Conservation (phyloP, 768 basidiomycete genomes). For the Amanita molliuscula region DNA sequence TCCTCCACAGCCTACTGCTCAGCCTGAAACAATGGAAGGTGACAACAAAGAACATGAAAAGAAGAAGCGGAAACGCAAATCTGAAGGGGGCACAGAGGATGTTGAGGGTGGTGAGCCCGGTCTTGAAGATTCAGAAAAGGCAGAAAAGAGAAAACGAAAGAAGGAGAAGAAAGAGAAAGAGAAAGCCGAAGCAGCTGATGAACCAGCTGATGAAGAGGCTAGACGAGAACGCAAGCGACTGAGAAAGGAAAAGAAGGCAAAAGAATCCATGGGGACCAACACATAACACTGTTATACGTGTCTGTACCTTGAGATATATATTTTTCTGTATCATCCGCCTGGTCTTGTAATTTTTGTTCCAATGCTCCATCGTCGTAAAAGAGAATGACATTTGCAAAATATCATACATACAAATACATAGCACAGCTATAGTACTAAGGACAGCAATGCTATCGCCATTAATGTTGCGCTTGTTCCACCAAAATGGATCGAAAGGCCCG, state of each 20-base stretch:
- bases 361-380: background rate
- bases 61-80: conserved; percentile 82
- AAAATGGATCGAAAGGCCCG: conserved; percentile 22
- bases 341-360: background rate
- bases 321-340: background rate
- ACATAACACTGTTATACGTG: conserved; percentile 9
- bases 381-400: background rate
- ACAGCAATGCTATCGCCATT: conserved; percentile 19
- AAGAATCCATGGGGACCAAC: conserved; percentile 30
- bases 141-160: conserved; percentile 50
- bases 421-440: conserved; percentile 20
- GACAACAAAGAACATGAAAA: conserved; percentile 30
- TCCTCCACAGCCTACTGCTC: background rate
- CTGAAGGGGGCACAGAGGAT: conserved; percentile 32
- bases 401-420: background rate
- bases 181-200: conserved; percentile 32
- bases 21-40: conserved; percentile 24
- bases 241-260: conserved; percentile 60
- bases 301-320: background rate
- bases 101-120: conserved; percentile 21
- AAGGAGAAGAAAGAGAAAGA: conserved; percentile 52
- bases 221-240: conserved; percentile 51
- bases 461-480: conserved; percentile 22
- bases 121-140: conserved; percentile 34
- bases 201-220: conserved; percentile 46